Base-by-base conservation (phyloP, 2,329 filamentous ascomycete genomes). In the Xylariomycetidae sp. region DNA sequence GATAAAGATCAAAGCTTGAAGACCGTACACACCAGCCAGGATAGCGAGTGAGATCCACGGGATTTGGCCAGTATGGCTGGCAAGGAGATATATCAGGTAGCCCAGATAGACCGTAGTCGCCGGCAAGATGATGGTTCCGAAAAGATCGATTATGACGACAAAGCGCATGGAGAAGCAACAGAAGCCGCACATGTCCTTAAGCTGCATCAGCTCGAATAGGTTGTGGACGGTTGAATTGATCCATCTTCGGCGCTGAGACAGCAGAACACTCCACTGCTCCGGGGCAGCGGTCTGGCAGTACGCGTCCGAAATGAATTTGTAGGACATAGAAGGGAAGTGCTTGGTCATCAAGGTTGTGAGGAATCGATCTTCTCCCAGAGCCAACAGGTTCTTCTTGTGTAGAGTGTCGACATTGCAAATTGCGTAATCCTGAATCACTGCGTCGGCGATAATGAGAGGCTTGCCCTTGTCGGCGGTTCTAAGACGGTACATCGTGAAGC, bases 161-260 rank as follows among this genome's bases (percentile, higher is more conserved):
- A 96, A 95, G 42, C 90, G 82, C 90, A 96, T 96, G 43, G 85
- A 88, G 70, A 96, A 96, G 65, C 85, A 95, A 67, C 92, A 98
- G 78, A 98, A 98, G 47, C 92, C 92, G 56, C 92, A 98, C 61
- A 98, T 82, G 53, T 98, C 88, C 59, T 89, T 83, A 29, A 98
- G 73, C 51, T 82, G 82, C 57, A 95, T 82, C 54, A 98, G 68
- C 60, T 98, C 92, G 17, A 82, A 84, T 55, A 98, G 63, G 58
- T 98, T 98, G 71, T 98, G 92, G 41, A 98, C 83, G 8, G 92
- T 98, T 1, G 92, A 96, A 66, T 98, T 98, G 61, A 98, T 98
- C 92, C 92, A 98, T 58, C 92, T 84, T 69, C 92, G 88, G 72
- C 92, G 82, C 59, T 98, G 92, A n/a, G 92, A 98, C 19, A 98